Percentiles rank a stretch among this genome's conserved stretches.
phyloP scores from a whole-genome alignment of 106 monocot genomes.

The Dioscorea dumetorum region DNA sequence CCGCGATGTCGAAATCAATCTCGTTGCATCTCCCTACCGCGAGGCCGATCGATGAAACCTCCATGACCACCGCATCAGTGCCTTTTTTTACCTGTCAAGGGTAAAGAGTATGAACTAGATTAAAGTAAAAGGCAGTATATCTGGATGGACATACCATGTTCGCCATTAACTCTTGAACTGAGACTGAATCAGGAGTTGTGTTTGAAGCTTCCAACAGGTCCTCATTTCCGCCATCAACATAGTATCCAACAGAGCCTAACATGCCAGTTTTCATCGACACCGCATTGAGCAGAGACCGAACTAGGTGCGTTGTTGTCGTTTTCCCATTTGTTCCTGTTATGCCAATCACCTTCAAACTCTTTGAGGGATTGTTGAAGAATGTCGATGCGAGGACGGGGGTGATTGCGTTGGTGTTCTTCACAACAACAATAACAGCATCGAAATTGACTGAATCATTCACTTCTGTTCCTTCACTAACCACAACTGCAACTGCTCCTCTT shows the following conservation, averaged over 20 bases:
- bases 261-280: neutral
- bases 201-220: neutral
- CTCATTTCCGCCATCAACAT: neutral
- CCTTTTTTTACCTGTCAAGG: too few species aligned
- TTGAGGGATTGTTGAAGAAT: neutral
- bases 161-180: neutral
- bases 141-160: neutral
- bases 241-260: neutral
- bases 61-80: neutral
- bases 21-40: neutral
- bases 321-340: neutral
- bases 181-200: neutral
- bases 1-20: neutral
- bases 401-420: neutral
- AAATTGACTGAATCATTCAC: neutral
- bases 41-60: neutral
- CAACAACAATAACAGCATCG: neutral
- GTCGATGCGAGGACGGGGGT: neutral
- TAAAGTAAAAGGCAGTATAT: too few species aligned
- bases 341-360: neutral
- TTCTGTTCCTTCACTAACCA: neutral
- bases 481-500: neutral
- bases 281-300: neutral
- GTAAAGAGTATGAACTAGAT: too few species aligned
- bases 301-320: neutral